Base-by-base conservation (phyloP, 495 filamentous ascomycete genomes). In the Penicillium atrosanguineum region DNA sequence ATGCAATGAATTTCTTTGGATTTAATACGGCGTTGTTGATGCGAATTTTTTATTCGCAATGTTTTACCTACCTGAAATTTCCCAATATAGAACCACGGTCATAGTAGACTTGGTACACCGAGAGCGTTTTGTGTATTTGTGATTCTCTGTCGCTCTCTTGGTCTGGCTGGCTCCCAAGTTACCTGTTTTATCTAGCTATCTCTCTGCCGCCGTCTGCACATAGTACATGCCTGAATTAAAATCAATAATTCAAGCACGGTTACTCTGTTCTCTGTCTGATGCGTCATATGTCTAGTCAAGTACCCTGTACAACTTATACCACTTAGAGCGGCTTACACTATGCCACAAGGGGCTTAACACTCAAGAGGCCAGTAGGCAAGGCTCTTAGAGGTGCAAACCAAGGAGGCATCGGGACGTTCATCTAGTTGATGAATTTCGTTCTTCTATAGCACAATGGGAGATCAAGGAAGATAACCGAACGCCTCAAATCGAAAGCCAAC, bases 371-470 rank as follows among this genome's bases (percentile, higher is more conserved):
- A 4, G 31, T 15, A 14, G 31, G 9, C 14, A 21, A 44, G 25
- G 23, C 18, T 48, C 37, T 42, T 45, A 23, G 41, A 37, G 15
- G 20, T 37, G 23, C 42, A 26, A 31, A 50, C 52, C 42, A 49
- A 44, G 38, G n/a, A 2, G 5, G 5, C 5, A 45, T n/a, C n/a
- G n/a, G n/a, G 16, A 50, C 31, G n/a, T 16, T 47, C 46, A 58
- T 56, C 50, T 53, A 34, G 25, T 49, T 14, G 52, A 55, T 56
- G 54, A 45, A 57, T 48, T 52, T 56, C 60, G 50, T 29, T 61
- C 57, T 69, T 66, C 57, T 69, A 69, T 69, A 46, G 60, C 60
- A 69, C 63, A 71, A 50, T 62, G 46, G 46, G 20, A 52, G 55
- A 56, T 37, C 45, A 50, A 18, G 48, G 55, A 63, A 31, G 50